Percentiles rank a stretch among this genome's conserved stretches.
These are phyloP conservation scores for Ustilago tritici DNA, from an alignment of 1,284 basidiomycete species.

Conservation along the genomic window DNA sequence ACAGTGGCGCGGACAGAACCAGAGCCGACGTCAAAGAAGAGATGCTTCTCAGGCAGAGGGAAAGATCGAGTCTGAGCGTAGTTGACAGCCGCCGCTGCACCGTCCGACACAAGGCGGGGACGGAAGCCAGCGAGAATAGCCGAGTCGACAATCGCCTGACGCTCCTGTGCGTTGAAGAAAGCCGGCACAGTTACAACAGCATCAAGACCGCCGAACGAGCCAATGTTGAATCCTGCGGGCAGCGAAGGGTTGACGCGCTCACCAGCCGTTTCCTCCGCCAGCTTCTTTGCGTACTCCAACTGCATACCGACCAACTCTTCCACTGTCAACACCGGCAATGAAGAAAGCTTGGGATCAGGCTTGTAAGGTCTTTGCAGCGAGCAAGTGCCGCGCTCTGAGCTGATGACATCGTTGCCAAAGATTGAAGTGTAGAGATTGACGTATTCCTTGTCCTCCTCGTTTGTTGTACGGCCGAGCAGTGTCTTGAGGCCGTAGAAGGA, in stretches of 20 bases:
- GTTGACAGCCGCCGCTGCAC: constrained; percentile 73
- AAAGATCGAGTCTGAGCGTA: constrained; percentile 96
- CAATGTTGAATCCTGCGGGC: constrained; percentile 55
- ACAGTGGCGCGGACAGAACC: constrained; percentile 88
- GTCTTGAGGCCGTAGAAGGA: constrained; percentile 88
- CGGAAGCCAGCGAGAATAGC: constrained; percentile 88
- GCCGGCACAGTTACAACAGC: constrained; percentile 68
- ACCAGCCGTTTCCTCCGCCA: constrained; percentile 82
- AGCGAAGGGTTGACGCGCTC: constrained; percentile 60
- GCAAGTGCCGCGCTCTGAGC: constrained; percentile 53
- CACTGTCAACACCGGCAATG: constrained; percentile 71
- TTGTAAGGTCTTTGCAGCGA: constrained; percentile 49
- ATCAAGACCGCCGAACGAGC: constrained; percentile 64
- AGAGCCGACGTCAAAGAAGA: constrained; percentile 94
- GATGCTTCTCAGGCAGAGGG: constrained; percentile 78
- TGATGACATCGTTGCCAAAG: constrained; percentile 57
- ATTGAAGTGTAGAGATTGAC: constrained; percentile 45
- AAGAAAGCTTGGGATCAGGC: constrained; percentile 39
- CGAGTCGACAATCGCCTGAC: constrained; percentile 83
- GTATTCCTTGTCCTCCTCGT: constrained; percentile 38
- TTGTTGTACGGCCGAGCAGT: constrained; percentile 76
- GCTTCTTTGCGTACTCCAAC: constrained; percentile 85
- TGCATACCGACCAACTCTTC: constrained; percentile 97
- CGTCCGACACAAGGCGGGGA: constrained; percentile 89
- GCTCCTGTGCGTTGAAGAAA: constrained; percentile 76